Conservation (phyloP, 768 basidiomycete species). For the Boletus reticuloceps region DNA sequence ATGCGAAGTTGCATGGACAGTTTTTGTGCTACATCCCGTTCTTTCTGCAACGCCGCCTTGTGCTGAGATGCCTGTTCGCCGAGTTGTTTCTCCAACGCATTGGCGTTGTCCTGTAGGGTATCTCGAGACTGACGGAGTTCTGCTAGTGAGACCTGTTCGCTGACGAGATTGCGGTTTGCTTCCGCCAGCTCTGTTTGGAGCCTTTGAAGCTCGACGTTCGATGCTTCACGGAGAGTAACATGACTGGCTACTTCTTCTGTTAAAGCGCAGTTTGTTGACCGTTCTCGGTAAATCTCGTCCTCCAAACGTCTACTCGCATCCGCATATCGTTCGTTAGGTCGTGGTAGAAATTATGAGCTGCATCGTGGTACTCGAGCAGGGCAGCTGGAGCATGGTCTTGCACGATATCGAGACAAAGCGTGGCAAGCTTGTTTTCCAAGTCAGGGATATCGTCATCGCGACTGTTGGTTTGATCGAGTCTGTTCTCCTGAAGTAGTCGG, state of each 20-base stretch:
- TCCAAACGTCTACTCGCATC: constrained; percentile 9
- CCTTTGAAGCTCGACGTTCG: constrained; percentile 41
- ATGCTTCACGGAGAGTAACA: constrained; percentile 40
- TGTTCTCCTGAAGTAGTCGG: constrained; percentile 8
- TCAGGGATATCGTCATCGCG: background rate
- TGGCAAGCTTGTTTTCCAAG: constrained; percentile 20
- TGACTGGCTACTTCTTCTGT: constrained; percentile 40
- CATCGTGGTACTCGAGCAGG: constrained; percentile 16
- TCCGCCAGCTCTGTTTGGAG: constrained; percentile 36
- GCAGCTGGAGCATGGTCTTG: constrained; percentile 6
- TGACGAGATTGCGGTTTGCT: constrained; percentile 18
- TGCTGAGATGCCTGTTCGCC: constrained; percentile 33
- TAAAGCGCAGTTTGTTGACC: constrained; percentile 17
- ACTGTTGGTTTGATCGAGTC: background rate
- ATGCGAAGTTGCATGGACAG: constrained; percentile 51
- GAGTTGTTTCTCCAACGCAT: constrained; percentile 26
- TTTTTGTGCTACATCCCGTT: constrained; percentile 45
- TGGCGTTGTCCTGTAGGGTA: constrained; percentile 25
- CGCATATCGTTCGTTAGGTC: constrained; percentile 36
- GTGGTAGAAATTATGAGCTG: constrained; percentile 37
- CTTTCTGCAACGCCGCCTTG: constrained; percentile 41
- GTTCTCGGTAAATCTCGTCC: constrained; percentile 12
- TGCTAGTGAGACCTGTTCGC: constrained; percentile 20
- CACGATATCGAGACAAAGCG: constrained; percentile 16
- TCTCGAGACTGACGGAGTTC: constrained; percentile 20